Conservation (phyloP, 768 basidiomycete species). For the Phlegmacium glaucopus region DNA sequence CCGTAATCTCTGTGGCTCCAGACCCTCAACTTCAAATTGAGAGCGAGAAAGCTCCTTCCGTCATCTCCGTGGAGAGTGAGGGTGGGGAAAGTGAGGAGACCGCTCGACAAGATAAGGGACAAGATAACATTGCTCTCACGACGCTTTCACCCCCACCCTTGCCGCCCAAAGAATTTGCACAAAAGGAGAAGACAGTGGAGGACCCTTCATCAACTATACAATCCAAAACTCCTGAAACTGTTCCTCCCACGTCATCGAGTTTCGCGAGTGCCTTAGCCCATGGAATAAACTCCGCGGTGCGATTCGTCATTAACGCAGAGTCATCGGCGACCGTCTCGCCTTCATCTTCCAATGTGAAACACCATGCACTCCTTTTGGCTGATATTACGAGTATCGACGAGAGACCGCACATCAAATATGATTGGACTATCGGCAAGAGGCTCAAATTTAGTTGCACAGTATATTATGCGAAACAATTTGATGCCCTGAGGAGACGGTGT, state of each 20-base stretch:
- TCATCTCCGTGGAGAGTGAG: constrained; percentile 37
- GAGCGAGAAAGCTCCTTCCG: constrained; percentile 37
- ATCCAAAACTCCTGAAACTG: background rate
- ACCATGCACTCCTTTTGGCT: constrained; percentile 46
- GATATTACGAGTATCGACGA: constrained; percentile 53
- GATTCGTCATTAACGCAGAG: constrained; percentile 45
- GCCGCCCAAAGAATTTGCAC: constrained; percentile 25
- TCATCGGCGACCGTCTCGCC: constrained; percentile 34
- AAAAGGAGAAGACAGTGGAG: constrained; percentile 5
- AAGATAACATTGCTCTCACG: background rate
- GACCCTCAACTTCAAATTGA: constrained; percentile 21
- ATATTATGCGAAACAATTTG: constrained; percentile 82
- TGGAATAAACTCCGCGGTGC: constrained; percentile 56
- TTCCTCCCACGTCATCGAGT: constrained; percentile 32
- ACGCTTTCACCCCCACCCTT: constrained; percentile 20
- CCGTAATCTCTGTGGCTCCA: constrained; percentile 7
- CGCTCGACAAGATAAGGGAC: constrained; percentile 25
- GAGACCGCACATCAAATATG: constrained; percentile 79
- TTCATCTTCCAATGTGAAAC: constrained; percentile 20
- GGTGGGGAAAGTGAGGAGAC: constrained; percentile 37
- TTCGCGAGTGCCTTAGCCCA: constrained; percentile 47
- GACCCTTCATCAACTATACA: background rate
- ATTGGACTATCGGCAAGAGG: constrained; percentile 72
- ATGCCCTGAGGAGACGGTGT: constrained; percentile 59
- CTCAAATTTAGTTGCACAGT: constrained; percentile 78